phyloP scores from a whole-genome alignment of 352 stramenopile genomes.

The Thraustotheca clavata region DNA sequence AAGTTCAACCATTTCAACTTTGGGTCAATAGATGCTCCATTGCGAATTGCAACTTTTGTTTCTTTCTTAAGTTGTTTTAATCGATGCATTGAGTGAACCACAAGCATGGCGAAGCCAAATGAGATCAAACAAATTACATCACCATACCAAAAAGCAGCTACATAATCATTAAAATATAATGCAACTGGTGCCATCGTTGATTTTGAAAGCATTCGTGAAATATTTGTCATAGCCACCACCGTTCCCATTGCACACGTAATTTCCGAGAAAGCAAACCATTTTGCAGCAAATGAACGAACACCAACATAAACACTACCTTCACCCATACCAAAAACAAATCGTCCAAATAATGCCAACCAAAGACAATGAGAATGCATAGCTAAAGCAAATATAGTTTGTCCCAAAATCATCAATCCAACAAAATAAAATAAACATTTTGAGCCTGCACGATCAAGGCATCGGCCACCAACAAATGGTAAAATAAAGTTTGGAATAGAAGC shows the following conservation, averaged over 20 bases:
- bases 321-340: slow-evolving; percentile 74
- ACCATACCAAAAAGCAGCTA: slow-evolving; percentile 24
- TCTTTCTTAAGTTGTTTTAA: slow-evolving; percentile 8
- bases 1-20: not conserved
- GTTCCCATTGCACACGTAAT: slow-evolving; percentile 87
- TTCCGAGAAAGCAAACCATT: slow-evolving; percentile 70
- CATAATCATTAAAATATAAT: slow-evolving; percentile 79
- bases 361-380: slow-evolving; percentile 57
- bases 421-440: slow-evolving; percentile 66
- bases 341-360: slow-evolving; percentile 74
- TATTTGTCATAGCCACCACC: slow-evolving; percentile 79
- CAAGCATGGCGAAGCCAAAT: not conserved
- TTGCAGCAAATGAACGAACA: slow-evolving; percentile 63
- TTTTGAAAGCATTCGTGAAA: slow-evolving; percentile 89
- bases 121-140: not conserved
- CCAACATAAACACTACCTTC: slow-evolving; percentile 74
- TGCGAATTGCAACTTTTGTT: not conserved
- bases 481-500: slow-evolving; percentile 81
- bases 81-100: not conserved
- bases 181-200: slow-evolving; percentile 78
- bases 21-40: not conserved
- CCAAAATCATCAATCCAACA: slow-evolving; percentile 70
- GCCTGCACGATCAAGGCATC: slow-evolving; percentile 69
- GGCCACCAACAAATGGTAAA: slow-evolving; percentile 64
- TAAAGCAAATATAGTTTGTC: slow-evolving; percentile 70